Percentiles rank a stretch among this genome's conserved stretches.
phyloP scores from a whole-genome alignment of 179 eudicot genomes.

The Sideroxylon spinosum region DNA sequence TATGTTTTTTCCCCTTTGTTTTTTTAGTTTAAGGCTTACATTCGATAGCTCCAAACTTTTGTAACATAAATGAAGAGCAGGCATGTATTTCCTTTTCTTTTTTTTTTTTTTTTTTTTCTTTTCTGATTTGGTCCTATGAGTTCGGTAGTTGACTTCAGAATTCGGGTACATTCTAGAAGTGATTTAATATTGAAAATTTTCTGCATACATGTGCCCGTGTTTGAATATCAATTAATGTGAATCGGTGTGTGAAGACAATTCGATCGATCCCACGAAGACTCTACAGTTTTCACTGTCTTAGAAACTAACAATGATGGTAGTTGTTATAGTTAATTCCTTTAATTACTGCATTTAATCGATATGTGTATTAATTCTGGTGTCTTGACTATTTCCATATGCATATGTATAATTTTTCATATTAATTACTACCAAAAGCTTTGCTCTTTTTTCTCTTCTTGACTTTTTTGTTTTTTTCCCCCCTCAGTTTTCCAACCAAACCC shows the following conservation, averaged over 20 bases:
- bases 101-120: background rate
- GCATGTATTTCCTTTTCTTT: background rate
- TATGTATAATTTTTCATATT: background rate
- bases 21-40: background rate
- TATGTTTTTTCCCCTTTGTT: too few species aligned
- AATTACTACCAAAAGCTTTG: background rate
- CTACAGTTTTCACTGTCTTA: too few species aligned
- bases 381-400: background rate
- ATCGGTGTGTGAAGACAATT: background rate
- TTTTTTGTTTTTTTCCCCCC: background rate
- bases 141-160: background rate
- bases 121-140: background rate
- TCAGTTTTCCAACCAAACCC: constrained; percentile 7
- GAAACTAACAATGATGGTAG: too few species aligned
- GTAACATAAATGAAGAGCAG: background rate
- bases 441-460: background rate
- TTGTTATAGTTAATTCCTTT: too few species aligned
- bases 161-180: constrained; percentile 9
- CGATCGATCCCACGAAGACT: too few species aligned
- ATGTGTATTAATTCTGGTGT: too few species aligned
- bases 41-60: background rate
- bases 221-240: background rate
- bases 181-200: background rate
- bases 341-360: too few species aligned
- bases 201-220: background rate